Evolutionary conservation across 768 basidiomycete species (phyloP), one percentile per base, ranked within the genome.

Genomic region (Hortiboletus campestris): DNA sequence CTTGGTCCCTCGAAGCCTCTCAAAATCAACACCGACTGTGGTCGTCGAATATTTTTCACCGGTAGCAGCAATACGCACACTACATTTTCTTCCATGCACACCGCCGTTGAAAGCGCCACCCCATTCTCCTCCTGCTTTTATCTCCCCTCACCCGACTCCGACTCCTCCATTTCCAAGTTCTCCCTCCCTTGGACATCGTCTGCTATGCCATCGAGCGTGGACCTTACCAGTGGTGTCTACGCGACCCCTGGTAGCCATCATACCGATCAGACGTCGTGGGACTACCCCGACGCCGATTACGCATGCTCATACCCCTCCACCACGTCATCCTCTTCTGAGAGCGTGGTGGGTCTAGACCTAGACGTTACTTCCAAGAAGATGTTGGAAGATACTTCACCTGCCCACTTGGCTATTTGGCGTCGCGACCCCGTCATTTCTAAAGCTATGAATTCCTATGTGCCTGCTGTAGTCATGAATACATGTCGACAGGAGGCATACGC

Each of bases 41-140:
- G 71, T 49, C 70, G 70, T 32, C 70, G 70, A 36, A 69, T 72
- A 46, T 68, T 73, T 51, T 72, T 70, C 51, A 66, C 73, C 32
- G 73, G 73, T 19, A 79, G 76, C 41, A 75, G 63, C 55, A 81
- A 81, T 14, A 78, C 81, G 36, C 66, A 67, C 48, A 74, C 75
- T 28, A 75, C 74, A 0, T 73, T 76, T 17, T 84, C 85, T 32
- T 86, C 86, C 28, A 88, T 89, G 86, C 86, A 86, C 55, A 89
- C 88, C 19, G 88, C 88, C 38, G 81, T 88, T 46, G 88, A 89
- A 69, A 67, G 64, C 34, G 79, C 81, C 52, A 84, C 81, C 51
- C 77, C 79, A 13, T 84, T 82, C 62, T 78, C 80, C 17, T 83
- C 83, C 1, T 79, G 81, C 51, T 84, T 80, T 60, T 84, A 79